Conservation (phyloP, 352 stramenopile genomes). For the Peronospora belbahrii region DNA sequence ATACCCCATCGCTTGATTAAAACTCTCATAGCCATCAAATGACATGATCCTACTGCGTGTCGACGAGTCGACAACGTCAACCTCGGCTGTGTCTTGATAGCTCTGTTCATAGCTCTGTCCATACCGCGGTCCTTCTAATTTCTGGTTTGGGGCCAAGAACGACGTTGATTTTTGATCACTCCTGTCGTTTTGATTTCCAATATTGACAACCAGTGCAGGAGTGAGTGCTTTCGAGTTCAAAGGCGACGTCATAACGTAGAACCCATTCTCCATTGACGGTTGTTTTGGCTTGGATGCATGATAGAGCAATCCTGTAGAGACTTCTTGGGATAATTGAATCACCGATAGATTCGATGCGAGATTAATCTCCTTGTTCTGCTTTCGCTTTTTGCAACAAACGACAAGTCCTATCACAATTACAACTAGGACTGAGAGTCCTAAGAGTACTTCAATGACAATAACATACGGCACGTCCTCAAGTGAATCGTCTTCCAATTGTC, state of each 20-base stretch:
- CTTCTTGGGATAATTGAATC: constrained; percentile 20
- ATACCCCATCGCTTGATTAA: constrained; percentile 18
- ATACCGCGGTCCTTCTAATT: constrained; percentile 1
- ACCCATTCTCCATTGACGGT: constrained; percentile 10
- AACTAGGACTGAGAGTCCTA: constrained; percentile 25
- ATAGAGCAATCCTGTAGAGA: constrained; percentile 9
- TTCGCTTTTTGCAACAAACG: constrained; percentile 23
- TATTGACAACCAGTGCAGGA: constrained; percentile 12
- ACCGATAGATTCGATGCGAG: constrained; percentile 18
- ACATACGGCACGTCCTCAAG: constrained; percentile 23
- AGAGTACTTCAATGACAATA: constrained; percentile 21
- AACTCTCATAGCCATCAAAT: constrained; percentile 21
- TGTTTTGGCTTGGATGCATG: constrained; percentile 4
- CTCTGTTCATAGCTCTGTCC: constrained; percentile 5
- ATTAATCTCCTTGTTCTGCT: constrained; percentile 24
- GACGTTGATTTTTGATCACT: constrained; percentile 4
- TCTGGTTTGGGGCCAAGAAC: constrained; percentile 4
- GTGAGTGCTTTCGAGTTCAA: constrained; percentile 1
- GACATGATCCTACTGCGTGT: constrained; percentile 21
- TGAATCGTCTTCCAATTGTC: constrained; percentile 10
- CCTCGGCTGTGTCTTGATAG: constrained; percentile 9
- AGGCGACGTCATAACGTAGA: constrained; percentile 33
- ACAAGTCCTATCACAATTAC: constrained; percentile 18
- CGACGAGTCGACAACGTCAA: constrained; percentile 21
- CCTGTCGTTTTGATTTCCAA: constrained; percentile 1